Evolutionary conservation across 202 grass and related monocot species (phyloP).

Genomic region (Eragrostis tef): DNA sequence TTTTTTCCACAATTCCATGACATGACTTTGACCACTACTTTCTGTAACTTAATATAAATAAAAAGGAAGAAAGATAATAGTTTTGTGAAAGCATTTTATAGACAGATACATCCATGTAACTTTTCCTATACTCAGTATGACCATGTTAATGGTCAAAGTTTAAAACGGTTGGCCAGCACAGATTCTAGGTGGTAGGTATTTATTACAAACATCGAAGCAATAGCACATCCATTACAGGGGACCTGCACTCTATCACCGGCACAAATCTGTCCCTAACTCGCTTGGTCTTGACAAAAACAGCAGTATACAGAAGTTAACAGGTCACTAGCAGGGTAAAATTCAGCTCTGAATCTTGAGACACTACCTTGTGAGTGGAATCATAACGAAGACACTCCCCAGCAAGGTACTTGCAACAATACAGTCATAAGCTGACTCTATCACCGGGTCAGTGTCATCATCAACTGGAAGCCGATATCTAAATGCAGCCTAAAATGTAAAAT

Average conservation of each 20-base stretch:
- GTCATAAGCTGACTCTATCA: slow-evolving; percentile 69
- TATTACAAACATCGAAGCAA: background rate
- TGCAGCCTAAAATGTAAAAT: slow-evolving; percentile 62
- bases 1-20: background rate
- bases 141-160: background rate
- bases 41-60: background rate
- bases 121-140: background rate
- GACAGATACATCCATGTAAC: background rate
- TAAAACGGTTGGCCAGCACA: background rate
- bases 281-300: background rate
- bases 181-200: background rate
- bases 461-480: slow-evolving; percentile 87
- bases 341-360: slow-evolving; percentile 4
- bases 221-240: background rate
- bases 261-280: background rate
- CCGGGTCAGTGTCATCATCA: slow-evolving; percentile 68
- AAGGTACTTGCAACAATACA: slow-evolving; percentile 89
- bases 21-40: background rate
- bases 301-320: background rate
- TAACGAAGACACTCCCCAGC: slow-evolving; percentile 88
- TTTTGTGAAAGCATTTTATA: background rate
- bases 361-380: slow-evolving; percentile 85
- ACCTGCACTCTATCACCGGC: slow-evolving; percentile 1
- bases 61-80: background rate
- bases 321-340: background rate